Conservation (phyloP, 2,329 filamentous ascomycete genomes). For the Arthrobotrys iridis region DNA sequence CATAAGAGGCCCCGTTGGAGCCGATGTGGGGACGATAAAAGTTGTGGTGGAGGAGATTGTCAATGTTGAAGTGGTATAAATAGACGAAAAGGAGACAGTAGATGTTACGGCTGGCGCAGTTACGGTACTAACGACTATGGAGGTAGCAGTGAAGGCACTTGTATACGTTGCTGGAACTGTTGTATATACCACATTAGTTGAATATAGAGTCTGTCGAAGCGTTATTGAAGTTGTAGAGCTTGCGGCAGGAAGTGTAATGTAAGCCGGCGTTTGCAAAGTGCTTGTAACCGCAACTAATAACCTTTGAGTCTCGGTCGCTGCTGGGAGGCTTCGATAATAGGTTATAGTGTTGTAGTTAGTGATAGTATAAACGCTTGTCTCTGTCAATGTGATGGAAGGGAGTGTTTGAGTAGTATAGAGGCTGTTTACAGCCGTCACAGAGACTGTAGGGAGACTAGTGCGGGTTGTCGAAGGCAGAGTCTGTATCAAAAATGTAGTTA, state of each 20-base stretch:
- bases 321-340: neutral
- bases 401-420: neutral
- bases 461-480: neutral
- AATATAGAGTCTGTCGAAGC: neutral
- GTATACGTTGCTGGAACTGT: neutral
- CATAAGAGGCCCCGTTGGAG: neutral
- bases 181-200: neutral
- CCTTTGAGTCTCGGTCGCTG: neutral
- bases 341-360: neutral
- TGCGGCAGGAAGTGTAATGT: neutral
- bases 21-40: neutral
- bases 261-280: neutral
- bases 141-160: neutral
- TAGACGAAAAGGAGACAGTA: neutral
- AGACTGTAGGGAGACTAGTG: neutral
- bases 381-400: conserved; percentile 4
- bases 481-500: neutral
- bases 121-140: neutral
- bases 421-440: neutral
- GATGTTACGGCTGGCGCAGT: neutral
- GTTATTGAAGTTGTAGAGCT: neutral
- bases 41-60: neutral
- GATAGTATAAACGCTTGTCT: neutral
- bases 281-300: neutral
- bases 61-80: neutral